A percentile compares a stretch with the other conserved stretches of the same genome.
phyloP scores from a whole-genome alignment of 163 green algal genomes.

The Chlorella variabilis region DNA sequence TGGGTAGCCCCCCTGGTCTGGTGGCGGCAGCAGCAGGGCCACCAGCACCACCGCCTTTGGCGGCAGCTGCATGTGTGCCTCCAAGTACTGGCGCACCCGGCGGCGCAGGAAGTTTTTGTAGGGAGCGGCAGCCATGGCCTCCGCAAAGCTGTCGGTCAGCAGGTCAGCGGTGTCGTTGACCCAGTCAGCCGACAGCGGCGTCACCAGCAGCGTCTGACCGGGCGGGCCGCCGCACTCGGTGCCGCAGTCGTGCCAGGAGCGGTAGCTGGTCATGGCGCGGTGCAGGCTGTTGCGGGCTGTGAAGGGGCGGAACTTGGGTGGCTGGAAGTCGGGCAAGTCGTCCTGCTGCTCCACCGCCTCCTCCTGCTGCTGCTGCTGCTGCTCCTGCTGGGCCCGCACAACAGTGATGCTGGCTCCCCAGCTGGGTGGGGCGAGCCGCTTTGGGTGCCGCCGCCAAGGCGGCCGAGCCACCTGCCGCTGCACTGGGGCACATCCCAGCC shows the following conservation, averaged over 20 bases:
- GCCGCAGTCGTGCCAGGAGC: background rate
- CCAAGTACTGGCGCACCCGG: slow-evolving; percentile 57
- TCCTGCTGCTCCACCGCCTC: background rate
- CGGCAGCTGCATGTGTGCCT: slow-evolving; percentile 44
- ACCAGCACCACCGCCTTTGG: slow-evolving; percentile 60
- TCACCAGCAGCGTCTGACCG: slow-evolving; percentile 39
- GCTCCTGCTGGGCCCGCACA: background rate
- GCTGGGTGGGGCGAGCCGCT: no score
- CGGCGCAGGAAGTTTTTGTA: slow-evolving; percentile 51
- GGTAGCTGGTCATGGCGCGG: slow-evolving; percentile 16
- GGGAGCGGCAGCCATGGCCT: slow-evolving; percentile 37
- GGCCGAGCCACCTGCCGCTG: no score
- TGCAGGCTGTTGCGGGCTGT: slow-evolving; percentile 24
- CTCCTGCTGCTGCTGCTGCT: background rate
- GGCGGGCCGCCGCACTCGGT: background rate
- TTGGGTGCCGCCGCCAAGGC: no score
- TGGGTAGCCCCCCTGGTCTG: background rate
- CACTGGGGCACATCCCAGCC: no score
- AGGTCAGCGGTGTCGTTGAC: slow-evolving; percentile 42
- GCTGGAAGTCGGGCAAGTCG: slow-evolving; percentile 7
- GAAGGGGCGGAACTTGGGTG: slow-evolving; percentile 28
- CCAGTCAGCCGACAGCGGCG: slow-evolving; percentile 27
- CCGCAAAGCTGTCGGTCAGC: slow-evolving; percentile 55
- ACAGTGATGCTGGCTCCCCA: no score
- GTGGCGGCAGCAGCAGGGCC: slow-evolving; percentile 40